Percentiles rank a stretch among this genome's conserved stretches.
Conservation (phyloP, 345 rosid species). For the Excoecaria cochinchinensis region DNA sequence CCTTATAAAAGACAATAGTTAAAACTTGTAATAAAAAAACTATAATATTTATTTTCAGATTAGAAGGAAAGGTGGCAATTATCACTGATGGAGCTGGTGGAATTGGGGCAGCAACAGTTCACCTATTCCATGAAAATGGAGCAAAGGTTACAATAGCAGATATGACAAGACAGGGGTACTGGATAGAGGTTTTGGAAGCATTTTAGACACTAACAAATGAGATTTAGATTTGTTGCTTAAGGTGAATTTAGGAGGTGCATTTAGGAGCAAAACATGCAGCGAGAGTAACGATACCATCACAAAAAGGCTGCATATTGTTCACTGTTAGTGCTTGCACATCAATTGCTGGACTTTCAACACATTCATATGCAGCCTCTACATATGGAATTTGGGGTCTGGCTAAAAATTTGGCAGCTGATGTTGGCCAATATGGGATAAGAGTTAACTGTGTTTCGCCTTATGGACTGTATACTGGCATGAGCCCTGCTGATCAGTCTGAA, state of each 20-base stretch:
- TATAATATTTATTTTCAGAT: too few species aligned
- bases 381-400: slow-evolving; percentile 32
- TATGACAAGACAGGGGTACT: slow-evolving; percentile 39
- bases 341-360: slow-evolving; percentile 26
- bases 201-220: slow-evolving; percentile 24
- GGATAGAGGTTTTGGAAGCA: slow-evolving; percentile 18
- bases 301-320: slow-evolving; percentile 36
- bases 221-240: slow-evolving; percentile 33
- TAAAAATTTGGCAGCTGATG: slow-evolving; percentile 35
- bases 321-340: slow-evolving; percentile 34
- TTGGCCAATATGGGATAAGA: slow-evolving; percentile 39
- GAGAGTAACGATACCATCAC: slow-evolving; percentile 31
- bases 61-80: too few species aligned
- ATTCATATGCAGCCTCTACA: slow-evolving; percentile 27
- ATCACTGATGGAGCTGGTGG: too few species aligned
- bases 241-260: slow-evolving; percentile 34
- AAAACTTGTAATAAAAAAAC: too few species aligned
- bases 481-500: not conserved
- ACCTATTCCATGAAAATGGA: too few species aligned
- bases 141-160: too few species aligned
- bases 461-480: slow-evolving; percentile 12
- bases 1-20: too few species aligned
- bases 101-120: too few species aligned
- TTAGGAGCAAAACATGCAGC: slow-evolving; percentile 46
- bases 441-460: slow-evolving; percentile 43